phyloP scores from a whole-genome alignment of 768 basidiomycete genomes.

The Phallus indusiatus region DNA sequence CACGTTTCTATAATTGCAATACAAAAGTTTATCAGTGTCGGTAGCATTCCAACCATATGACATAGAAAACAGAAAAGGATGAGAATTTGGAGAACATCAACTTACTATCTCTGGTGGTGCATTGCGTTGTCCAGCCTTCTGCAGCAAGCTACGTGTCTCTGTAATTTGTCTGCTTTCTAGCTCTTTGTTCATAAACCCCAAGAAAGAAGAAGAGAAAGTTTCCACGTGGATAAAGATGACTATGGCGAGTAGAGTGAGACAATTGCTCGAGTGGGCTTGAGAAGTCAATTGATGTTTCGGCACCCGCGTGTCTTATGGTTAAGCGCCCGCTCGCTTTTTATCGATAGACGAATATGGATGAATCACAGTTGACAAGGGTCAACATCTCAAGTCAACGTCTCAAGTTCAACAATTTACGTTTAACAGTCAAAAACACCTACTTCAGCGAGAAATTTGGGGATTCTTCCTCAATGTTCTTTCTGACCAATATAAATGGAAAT shows the following conservation, averaged over 20 bases:
- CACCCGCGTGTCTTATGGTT: neutral
- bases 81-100: neutral
- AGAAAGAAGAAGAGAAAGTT: neutral
- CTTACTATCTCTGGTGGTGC: constrained; percentile 2
- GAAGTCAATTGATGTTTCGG: neutral
- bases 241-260: neutral
- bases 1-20: constrained; percentile 2
- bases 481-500: too few species aligned
- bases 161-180: constrained; percentile 5
- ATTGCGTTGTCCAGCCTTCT: constrained; percentile 9
- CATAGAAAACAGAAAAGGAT: neutral
- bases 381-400: too few species aligned
- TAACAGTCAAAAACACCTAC: too few species aligned
- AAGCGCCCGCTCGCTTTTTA: neutral
- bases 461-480: too few species aligned
- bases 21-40: neutral
- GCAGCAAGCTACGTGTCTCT: constrained; percentile 8
- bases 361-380: too few species aligned
- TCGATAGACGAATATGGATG: too few species aligned
- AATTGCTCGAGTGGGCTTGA: neutral
- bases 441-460: too few species aligned
- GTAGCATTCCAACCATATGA: neutral
- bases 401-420: too few species aligned
- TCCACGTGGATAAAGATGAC: too few species aligned
- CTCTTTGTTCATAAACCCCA: constrained; percentile 5